Evolutionary conservation across 768 basidiomycete species (phyloP).

Genomic region (Hemileccinum rubropunctum): DNA sequence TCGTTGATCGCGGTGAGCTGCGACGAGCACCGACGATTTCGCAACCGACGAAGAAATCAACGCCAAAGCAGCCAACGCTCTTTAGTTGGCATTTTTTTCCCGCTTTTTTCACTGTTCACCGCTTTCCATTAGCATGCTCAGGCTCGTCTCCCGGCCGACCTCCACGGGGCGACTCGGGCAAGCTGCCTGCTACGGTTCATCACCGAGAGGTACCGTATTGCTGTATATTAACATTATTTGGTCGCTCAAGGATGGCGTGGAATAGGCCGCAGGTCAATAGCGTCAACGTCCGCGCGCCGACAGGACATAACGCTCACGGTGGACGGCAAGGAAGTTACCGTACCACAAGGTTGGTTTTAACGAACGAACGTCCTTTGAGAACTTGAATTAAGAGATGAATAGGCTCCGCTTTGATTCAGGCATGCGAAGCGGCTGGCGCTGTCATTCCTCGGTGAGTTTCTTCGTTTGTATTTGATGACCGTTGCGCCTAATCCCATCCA

Average conservation of each 20-base stretch:
- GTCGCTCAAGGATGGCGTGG: constrained; percentile 2
- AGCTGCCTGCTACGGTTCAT: constrained; percentile 43
- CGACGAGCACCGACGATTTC: constrained; percentile 39
- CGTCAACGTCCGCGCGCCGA: constrained; percentile 61
- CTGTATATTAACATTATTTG: background rate
- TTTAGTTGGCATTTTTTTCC: constrained; percentile 23
- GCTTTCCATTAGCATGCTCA: constrained; percentile 49
- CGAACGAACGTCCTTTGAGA: background rate
- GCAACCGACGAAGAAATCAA: constrained; percentile 14
- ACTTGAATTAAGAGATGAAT: constrained; percentile 8
- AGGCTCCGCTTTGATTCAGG: constrained; percentile 96
- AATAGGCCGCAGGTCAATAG: constrained; percentile 58
- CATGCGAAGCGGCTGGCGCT: constrained; percentile 87
- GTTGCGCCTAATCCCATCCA: constrained; percentile 14
- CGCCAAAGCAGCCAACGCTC: constrained; percentile 8
- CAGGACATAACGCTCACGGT: constrained; percentile 91
- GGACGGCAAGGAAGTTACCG: constrained; percentile 96
- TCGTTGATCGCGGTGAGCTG: constrained; percentile 37
- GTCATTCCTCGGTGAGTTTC: constrained; percentile 67
- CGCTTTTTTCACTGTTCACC: constrained; percentile 14
- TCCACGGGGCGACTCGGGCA: constrained; percentile 71
- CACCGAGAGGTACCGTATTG: constrained; percentile 30
- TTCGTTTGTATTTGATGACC: background rate
- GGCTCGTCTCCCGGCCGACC: constrained; percentile 66
- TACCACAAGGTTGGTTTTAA: constrained; percentile 80